Evolutionary conservation across 441 rosid genomes (phyloP), one percentile per base, ranked within the genome.

Genomic region (Pelargonium hybrid): DNA sequence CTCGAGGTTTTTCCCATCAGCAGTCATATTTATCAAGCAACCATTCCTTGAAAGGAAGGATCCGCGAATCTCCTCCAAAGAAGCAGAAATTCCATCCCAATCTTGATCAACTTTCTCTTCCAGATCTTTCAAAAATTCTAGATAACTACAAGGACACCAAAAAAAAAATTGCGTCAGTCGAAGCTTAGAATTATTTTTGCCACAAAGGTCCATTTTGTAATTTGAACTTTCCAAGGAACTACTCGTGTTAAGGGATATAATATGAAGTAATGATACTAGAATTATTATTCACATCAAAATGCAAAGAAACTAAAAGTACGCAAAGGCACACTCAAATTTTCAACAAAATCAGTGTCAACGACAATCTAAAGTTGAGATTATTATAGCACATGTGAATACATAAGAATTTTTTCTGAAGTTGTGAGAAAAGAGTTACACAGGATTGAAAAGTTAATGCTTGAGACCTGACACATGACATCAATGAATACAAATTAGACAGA

Each of bases 21-120:
- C 91, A 66, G 98, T 90, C 89, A 94, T 72, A 83, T 94, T 94
- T 71, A 94, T 75, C 80, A 94, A 83, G 82, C 98, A 90, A 67
- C 90, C 85, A 66, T 86, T 82, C 77, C 73, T 87, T 15, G 97
- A 89, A 69, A 94, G 87, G 67, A 94, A 77, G 74, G 96, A 84
- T 77, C 71, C 72, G 43, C 98, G 88, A 69, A 94, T 94, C 74
- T 89, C 92, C 78, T 90, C 97, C 18, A 92, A 91, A 47, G 98
- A 90, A 6, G 92, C 81, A 69, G 97, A 94, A 74, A 94, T 86
- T 65, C 84, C 88, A 74, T 78, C 84, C 97, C 98, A 91, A 75
- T 91, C 92, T 83, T 79, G 88, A 76, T 87, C 98, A 73, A 92
- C 90, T 80, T 79, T 90, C 81, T 86, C 82, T 78, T 91, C 98